A percentile compares a stretch with the other conserved stretches of the same genome.
Evolutionary conservation across 306 rosid species (phyloP).

Genomic region (Sindora glabra): DNA sequence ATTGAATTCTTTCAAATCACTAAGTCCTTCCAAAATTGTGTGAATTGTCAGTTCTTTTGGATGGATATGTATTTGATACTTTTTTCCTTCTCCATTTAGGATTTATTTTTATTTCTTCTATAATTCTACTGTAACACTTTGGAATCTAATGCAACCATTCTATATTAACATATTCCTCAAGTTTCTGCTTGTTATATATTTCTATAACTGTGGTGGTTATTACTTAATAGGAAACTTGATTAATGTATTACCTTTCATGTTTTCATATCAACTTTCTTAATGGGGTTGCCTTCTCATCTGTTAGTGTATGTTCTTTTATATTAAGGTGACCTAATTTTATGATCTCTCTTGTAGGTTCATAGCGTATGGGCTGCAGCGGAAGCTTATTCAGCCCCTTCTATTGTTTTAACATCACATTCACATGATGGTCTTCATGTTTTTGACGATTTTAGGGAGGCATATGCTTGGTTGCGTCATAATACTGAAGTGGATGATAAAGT

Average conservation of each 20-base stretch:
- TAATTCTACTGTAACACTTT: not conserved
- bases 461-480: slow-evolving; percentile 98
- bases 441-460: slow-evolving; percentile 99
- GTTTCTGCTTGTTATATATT: not conserved
- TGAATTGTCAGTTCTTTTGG: not conserved
- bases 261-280: not conserved
- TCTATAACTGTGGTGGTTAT: not conserved
- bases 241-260: not conserved
- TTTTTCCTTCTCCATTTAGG: not conserved
- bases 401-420: slow-evolving; percentile 83
- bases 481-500: slow-evolving; percentile 97
- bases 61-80: not conserved
- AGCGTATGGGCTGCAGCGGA: slow-evolving; percentile 99
- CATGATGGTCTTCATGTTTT: slow-evolving; percentile 93
- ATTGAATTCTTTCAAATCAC: slow-evolving; percentile 4
- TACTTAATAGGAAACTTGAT: not conserved
- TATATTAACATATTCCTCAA: not conserved
- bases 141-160: not conserved
- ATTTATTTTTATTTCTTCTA: not conserved
- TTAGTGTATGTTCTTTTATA: not conserved
- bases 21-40: not conserved
- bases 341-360: slow-evolving; percentile 60
- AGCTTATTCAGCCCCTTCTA: slow-evolving; percentile 99
- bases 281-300: not conserved
- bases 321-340: not conserved